Base-by-base conservation (phyloP, 2,329 filamentous ascomycete genomes). In the Scytalidium lignicola region DNA sequence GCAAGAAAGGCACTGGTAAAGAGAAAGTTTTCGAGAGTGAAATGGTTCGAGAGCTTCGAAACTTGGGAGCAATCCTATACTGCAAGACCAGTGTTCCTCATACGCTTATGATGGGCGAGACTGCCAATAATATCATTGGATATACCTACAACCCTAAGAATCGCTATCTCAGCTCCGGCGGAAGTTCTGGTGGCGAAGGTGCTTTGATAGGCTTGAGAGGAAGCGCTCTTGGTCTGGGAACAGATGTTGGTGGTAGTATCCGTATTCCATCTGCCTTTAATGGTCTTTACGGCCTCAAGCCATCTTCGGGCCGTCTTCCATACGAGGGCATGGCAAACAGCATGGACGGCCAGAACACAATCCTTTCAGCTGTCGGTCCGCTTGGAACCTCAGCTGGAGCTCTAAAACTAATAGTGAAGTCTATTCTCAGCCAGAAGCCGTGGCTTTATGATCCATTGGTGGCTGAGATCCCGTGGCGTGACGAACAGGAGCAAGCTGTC, bases 371-470 rank as follows among this genome's bases (percentile, higher is more conserved):
- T 1, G 74, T 85, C 12, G 85, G 84, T 0, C 82, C 83, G 0
- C 62, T 90, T 13, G 78, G 78, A 0, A 77, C 76, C 0, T 80
- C 76, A 1, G 65, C 76, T 1, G 70, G 72, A 1, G 76, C 74
- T 0, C 58, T 87, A 12, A 74, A 73, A 37, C 64, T 88, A 2
- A 59, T 82, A 2, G 71, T 81, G 2, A 74, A 80, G 56, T 67
- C 75, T 0, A 61, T 88, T 2, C 66, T 90, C 1, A 70, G 68
- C 12, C 74, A 74, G 26, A 58, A 79, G 47, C 85, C 85, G 0
- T 89, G 85, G 86, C 65, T 80, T 1, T 67, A 78, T 54, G 85
- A 89, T 61, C 84, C 85, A 0, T 67, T 82, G 0, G 81, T 84
- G 0, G 66, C 81, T 39, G 80, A 85, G 18, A 70, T 89, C 1